Conservation (phyloP, 2,329 filamentous ascomycete genomes). For the Clathrospora elynae region DNA sequence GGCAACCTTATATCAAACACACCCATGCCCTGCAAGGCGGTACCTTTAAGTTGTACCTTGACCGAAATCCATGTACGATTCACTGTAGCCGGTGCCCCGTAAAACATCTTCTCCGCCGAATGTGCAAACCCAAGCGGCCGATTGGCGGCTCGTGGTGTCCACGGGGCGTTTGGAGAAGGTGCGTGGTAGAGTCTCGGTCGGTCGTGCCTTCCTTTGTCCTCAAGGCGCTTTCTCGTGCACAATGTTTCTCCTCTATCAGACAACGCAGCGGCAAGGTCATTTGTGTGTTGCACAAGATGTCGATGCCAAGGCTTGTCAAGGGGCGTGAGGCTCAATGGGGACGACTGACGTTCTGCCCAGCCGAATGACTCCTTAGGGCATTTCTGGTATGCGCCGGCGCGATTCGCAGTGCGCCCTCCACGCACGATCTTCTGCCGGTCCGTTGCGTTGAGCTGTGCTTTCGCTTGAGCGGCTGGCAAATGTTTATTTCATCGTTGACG, state of each 20-base stretch:
- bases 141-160: constrained; percentile 14
- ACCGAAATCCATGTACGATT: too few relatives aligned
- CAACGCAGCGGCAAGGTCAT: background rate
- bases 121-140: constrained; percentile 11
- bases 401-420: constrained; percentile 23
- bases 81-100: too few relatives aligned
- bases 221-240: constrained; percentile 10
- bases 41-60: constrained; percentile 11
- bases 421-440: constrained; percentile 30
- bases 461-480: constrained; percentile 26
- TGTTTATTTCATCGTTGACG: constrained; percentile 24
- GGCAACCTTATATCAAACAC: constrained; percentile 24
- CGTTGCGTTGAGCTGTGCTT: constrained; percentile 31
- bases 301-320: constrained; percentile 2
- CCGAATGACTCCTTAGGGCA: constrained; percentile 12
- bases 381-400: constrained; percentile 8
- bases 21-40: constrained; percentile 8
- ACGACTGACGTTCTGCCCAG: constrained; percentile 8
- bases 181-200: background rate
- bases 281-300: background rate
- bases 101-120: constrained; percentile 9
- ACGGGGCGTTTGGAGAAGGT: background rate
- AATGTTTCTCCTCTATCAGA: constrained; percentile 2
- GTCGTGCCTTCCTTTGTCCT: constrained; percentile 5
- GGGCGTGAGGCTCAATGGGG: constrained; percentile 3